Evolutionary conservation across 257 asterid genomes (phyloP), one percentile per base, ranked within the genome.

Genomic region (Orobanche coerulescens): DNA sequence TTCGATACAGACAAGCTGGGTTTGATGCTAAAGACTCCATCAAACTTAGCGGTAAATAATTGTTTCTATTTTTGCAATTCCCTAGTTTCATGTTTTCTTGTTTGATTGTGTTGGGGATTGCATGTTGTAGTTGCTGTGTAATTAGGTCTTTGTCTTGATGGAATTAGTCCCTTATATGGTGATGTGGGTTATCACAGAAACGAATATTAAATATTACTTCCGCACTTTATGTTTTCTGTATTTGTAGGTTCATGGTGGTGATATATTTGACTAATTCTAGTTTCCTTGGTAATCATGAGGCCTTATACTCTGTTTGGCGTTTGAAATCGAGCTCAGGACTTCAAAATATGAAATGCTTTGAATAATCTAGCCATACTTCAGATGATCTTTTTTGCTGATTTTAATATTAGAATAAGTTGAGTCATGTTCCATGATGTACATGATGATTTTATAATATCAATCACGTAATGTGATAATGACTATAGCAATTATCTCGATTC

Each of bases 21-120:
- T 90, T 78, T 64, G 97, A 90, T 63, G 97, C 88, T 25, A 61
- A 69, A 44, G 76, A 73, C 6, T 73, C 69, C 8, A 60, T 86
- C 79, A 81, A 82, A 76, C 81, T 53, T 55, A 53, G 71, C 22
- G 89, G 95, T 90, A 74, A 59, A 46, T 62, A 36, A 0, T 50
- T 5, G 33, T 64, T 40, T 48, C n/a, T 36, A 16, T 49, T 59
- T 65, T 34, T 58, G n/a, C 16, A 19, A 15, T 24, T 53, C 10
- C 55, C 22, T 44, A 47, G 24, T 14, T 36, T 57, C 16, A 34
- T 11, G n/a, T 31, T 62, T 48, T 33, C 0, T 46, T 34, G 4
- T 57, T 67, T n/a, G 24, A 16, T 40, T 22, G 26, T 14, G 42
- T 10, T 8, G 25, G 59, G 71, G 62, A 15, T 42, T 51, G 16